A percentile compares a stretch with the other conserved stretches of the same genome.
phyloP scores from a whole-genome alignment of 371 early-diverging fungal genomes.

The Caulochytrium protostelioides region DNA sequence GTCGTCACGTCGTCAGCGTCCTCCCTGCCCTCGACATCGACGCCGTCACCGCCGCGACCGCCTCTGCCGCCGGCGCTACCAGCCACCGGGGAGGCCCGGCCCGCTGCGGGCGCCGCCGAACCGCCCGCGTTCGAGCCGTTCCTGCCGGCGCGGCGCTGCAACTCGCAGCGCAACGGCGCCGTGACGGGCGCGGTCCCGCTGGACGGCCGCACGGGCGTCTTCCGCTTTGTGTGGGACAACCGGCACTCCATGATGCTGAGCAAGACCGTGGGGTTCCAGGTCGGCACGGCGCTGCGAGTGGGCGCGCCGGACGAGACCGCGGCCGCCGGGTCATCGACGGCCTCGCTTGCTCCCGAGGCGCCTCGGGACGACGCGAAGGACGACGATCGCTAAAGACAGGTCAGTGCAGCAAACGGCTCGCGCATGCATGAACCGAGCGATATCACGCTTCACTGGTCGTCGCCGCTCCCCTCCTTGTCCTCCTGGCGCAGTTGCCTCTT shows the following conservation, averaged over 20 bases:
- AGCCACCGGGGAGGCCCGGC: constrained; percentile 7
- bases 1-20: neutral
- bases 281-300: constrained; percentile 5
- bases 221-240: constrained; percentile 18
- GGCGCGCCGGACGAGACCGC: no score
- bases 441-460: no score
- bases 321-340: no score
- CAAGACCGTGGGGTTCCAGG: constrained; percentile 6
- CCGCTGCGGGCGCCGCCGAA: constrained; percentile 7
- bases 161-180: neutral
- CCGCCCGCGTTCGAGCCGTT: constrained; percentile 7
- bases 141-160: neutral
- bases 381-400: no score
- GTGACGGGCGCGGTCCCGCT: constrained; percentile 6
- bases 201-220: constrained; percentile 7
- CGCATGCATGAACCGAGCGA: no score
- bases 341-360: no score
- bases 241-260: constrained; percentile 8
- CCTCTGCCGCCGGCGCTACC: constrained; percentile 6
- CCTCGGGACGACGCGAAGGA: no score
- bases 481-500: no score
- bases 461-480: no score
- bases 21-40: no score
- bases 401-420: no score
- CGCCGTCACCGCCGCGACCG: neutral